These are phyloP conservation scores for Chalciporus sphaerocephalus DNA, from an alignment of 768 basidiomycete genomes.

Conservation along the genomic window DNA sequence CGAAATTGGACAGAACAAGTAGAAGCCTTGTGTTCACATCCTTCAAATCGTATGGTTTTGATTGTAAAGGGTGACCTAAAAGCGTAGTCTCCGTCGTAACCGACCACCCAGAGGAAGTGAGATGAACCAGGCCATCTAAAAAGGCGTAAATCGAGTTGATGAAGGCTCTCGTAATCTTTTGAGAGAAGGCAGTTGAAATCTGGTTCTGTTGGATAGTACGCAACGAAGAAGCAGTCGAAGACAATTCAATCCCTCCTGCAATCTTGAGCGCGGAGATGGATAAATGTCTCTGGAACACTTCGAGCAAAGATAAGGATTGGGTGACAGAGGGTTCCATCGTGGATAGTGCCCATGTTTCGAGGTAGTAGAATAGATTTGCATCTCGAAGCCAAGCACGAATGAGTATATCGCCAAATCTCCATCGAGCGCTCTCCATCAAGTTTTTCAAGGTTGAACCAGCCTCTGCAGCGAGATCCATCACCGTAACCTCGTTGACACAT, in stretches of 20 bases:
- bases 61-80: slow-evolving; percentile 18
- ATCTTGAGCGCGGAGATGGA: slow-evolving; percentile 74
- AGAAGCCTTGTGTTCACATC: slow-evolving; percentile 76
- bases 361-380: slow-evolving; percentile 70
- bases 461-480: slow-evolving; percentile 79
- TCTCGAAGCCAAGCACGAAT: slow-evolving; percentile 81
- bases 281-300: slow-evolving; percentile 75
- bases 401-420: slow-evolving; percentile 85
- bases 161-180: slow-evolving; percentile 80
- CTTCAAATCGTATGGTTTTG: slow-evolving; percentile 47
- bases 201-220: slow-evolving; percentile 56
- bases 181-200: slow-evolving; percentile 58
- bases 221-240: slow-evolving; percentile 42
- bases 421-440: slow-evolving; percentile 75
- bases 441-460: slow-evolving; percentile 61
- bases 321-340: slow-evolving; percentile 62
- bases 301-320: slow-evolving; percentile 70
- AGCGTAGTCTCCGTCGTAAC: slow-evolving; percentile 11
- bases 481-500: slow-evolving; percentile 72
- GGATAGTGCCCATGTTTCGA: slow-evolving; percentile 82
- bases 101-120: slow-evolving; percentile 70
- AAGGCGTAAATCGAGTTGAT: slow-evolving; percentile 81
- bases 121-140: slow-evolving; percentile 77
- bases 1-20: slow-evolving; percentile 86
- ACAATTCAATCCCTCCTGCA: slow-evolving; percentile 68